Evolutionary conservation across 2,329 filamentous ascomycete genomes (phyloP), one percentile per base, ranked within the genome.

Genomic region (Curvularia lunata): DNA sequence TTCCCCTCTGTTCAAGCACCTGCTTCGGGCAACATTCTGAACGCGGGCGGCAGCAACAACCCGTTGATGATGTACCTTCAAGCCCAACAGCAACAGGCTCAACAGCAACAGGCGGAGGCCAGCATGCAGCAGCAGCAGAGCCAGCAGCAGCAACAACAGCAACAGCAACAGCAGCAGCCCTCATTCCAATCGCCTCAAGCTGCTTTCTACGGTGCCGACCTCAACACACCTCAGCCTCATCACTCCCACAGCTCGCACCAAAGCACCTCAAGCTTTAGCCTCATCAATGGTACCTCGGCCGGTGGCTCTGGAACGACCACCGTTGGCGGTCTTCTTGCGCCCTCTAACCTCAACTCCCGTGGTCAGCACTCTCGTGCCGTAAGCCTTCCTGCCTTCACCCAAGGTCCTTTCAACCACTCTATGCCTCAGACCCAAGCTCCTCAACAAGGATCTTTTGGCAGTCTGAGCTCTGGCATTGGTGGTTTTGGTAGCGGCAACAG

Each of bases 31-130:
- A 85, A 87, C 19, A 86, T 96, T 57, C 86, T 97, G 76, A 95
- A 93, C 76, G 87, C 86, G 50, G 89, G 87, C 52, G 83, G 83
- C 71, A 94, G 83, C 71, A 94, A 87, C 81, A 97, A 97, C 77
- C 94, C 94, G 0, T 78, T 98, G 75, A 97, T 93, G 23, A 88
- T 97, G 86, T 98, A 97, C 75, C 84, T 97, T 58, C 94, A 88
- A 77, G 92, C 96, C 72, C 75, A 77, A 56, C 77, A 81, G 55
- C 76, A 76, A 52, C 61, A 63, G 28, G 74, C 80, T 45, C 77
- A 81, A 56, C 79, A 81, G 40, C 77, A 79, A 4, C 78, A 78
- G 61, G 75, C 73, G 7, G 75, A 78, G 41, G 75, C 72, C 18
- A 76, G 69, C 48, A 58, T 70, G 40, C 72, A 75, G 43, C 73